Conservation (phyloP, 495 filamentous ascomycete genomes). For the Aspergillus haitiensis region DNA sequence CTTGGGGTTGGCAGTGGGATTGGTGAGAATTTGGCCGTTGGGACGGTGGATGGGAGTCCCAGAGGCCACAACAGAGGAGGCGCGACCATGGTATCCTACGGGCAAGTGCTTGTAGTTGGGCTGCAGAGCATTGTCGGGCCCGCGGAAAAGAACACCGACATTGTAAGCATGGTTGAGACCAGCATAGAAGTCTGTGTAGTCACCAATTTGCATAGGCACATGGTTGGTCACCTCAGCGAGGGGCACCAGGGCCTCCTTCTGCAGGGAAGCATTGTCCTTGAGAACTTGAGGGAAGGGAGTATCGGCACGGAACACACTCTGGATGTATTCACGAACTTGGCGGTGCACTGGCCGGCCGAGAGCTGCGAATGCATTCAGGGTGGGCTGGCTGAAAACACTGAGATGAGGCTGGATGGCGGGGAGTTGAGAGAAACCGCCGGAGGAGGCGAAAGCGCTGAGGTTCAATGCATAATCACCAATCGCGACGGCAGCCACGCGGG, state of each 20-base stretch:
- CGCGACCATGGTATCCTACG: slow-evolving; percentile 83
- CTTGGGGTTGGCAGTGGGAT: slow-evolving; percentile 62
- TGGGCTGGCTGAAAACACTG: slow-evolving; percentile 64
- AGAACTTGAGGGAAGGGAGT: slow-evolving; percentile 61
- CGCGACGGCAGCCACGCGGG: slow-evolving; percentile 69
- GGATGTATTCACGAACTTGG: slow-evolving; percentile 71
- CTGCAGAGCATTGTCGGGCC: slow-evolving; percentile 74
- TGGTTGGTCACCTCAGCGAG: slow-evolving; percentile 65
- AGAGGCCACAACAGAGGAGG: slow-evolving; percentile 75
- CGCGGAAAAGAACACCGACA: slow-evolving; percentile 80
- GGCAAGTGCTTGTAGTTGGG: slow-evolving; percentile 90
- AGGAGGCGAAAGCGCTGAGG: slow-evolving; percentile 61
- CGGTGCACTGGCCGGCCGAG: slow-evolving; percentile 71
- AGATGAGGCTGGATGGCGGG: slow-evolving; percentile 57
- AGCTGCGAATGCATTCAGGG: slow-evolving; percentile 79
- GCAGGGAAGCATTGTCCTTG: slow-evolving; percentile 55
- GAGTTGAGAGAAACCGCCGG: slow-evolving; percentile 61
- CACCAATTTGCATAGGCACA: slow-evolving; percentile 83
- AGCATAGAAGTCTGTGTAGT: slow-evolving; percentile 98
- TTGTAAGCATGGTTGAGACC: slow-evolving; percentile 85
- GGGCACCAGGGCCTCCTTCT: slow-evolving; percentile 54
- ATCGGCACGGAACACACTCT: slow-evolving; percentile 63
- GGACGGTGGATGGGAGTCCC: slow-evolving; percentile 76
- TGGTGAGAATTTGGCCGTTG: slow-evolving; percentile 74
- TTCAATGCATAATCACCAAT: slow-evolving; percentile 79